These are phyloP conservation scores for Botryotinia calthae DNA, from an alignment of 2,329 filamentous ascomycete species.

Conservation along the genomic window DNA sequence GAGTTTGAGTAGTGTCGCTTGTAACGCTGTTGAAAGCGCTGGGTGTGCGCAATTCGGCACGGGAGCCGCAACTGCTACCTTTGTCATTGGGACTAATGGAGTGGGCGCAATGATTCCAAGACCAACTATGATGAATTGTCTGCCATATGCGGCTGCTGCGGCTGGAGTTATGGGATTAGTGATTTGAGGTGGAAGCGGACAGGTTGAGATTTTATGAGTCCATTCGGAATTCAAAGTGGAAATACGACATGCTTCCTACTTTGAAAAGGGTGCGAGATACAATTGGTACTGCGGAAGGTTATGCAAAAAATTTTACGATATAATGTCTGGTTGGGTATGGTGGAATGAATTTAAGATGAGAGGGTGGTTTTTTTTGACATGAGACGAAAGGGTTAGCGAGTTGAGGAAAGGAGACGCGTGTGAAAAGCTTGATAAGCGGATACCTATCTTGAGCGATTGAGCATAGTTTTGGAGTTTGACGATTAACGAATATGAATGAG, in stretches of 20 bases:
- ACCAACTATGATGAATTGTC: constrained; percentile 15
- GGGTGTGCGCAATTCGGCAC: constrained; percentile 36
- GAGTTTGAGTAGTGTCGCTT: constrained; percentile 53
- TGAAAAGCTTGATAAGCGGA: background rate
- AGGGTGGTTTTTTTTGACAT: background rate
- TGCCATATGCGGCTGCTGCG: constrained; percentile 16
- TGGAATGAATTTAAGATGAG: background rate
- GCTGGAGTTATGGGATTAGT: constrained; percentile 13
- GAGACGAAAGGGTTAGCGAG: constrained; percentile 7
- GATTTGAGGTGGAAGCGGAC: background rate
- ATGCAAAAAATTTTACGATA: background rate
- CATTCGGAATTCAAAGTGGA: background rate
- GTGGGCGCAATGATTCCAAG: constrained; percentile 10
- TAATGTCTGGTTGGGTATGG: background rate
- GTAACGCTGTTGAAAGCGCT: constrained; percentile 39
- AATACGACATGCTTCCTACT: background rate
- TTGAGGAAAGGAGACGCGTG: background rate
- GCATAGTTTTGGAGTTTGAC: constrained; percentile 9
- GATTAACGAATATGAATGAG: constrained; percentile 5
- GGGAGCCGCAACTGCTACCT: constrained; percentile 13
- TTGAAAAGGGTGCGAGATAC: background rate
- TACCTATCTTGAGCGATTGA: background rate
- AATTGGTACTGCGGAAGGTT: background rate
- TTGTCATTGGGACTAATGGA: constrained; percentile 15
- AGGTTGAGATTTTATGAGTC: background rate